These are phyloP conservation scores for Kuraishia cidri DNA, from an alignment of 805 yeast species.

Conservation along the genomic window DNA sequence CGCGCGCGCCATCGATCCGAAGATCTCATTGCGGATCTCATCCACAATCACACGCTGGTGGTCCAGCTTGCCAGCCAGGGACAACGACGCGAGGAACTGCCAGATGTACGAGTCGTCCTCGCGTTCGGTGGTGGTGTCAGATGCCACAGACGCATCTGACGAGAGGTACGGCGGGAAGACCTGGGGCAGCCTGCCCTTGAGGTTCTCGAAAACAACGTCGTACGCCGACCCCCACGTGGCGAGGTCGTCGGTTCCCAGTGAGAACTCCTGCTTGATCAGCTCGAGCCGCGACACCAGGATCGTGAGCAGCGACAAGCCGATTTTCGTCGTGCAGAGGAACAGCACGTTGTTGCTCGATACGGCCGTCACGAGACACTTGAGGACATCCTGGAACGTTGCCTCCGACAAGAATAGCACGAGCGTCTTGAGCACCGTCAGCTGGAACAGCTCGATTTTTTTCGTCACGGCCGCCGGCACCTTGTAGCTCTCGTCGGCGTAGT, in stretches of 20 bases:
- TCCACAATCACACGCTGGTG: conserved; percentile 93
- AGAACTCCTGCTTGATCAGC: conserved; percentile 70
- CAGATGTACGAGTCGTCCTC: conserved; percentile 81
- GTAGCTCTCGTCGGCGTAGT: conserved; percentile 31
- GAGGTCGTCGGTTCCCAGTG: conserved; percentile 41
- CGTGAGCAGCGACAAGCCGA: conserved; percentile 82
- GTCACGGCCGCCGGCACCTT: conserved; percentile 43
- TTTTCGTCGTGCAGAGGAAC: conserved; percentile 58
- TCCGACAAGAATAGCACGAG: conserved; percentile 79
- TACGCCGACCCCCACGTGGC: conserved; percentile 74
- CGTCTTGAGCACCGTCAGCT: conserved; percentile 73
- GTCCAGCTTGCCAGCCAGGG: conserved; percentile 81
- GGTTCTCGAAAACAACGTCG: conserved; percentile 68
- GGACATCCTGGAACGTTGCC: conserved; percentile 69
- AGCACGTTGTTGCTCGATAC: conserved; percentile 65
- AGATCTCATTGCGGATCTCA: conserved; percentile 88
- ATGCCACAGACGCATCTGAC: conserved; percentile 8
- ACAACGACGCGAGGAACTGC: conserved; percentile 94
- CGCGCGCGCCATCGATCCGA: conserved; percentile 77
- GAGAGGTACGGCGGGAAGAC: conserved; percentile 69
- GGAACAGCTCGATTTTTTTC: conserved; percentile 68
- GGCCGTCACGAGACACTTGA: conserved; percentile 63
- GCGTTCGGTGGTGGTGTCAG: conserved; percentile 8
- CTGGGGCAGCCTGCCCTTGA: conserved; percentile 68
- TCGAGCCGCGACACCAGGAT: conserved; percentile 91